phyloP scores from a whole-genome alignment of 2,329 filamentous ascomycete genomes.

The Clathrospora elynae region DNA sequence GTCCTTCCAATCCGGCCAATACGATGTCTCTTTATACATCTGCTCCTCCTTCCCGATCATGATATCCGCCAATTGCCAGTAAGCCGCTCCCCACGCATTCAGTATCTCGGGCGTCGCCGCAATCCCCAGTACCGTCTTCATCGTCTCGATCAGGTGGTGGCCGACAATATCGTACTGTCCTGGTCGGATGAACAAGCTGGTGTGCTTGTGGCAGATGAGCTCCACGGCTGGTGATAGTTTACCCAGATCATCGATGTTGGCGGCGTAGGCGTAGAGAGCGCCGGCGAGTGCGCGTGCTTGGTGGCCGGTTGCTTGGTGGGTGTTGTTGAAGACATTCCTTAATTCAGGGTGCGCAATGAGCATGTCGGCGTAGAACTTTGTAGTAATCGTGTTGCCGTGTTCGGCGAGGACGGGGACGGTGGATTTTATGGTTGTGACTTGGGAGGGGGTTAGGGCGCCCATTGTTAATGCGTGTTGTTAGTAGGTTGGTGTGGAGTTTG shows the following conservation, averaged over 20 bases:
- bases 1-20: conserved; percentile 70
- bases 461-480: conserved; percentile 22
- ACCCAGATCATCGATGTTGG: conserved; percentile 71
- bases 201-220: conserved; percentile 78
- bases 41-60: conserved; percentile 69
- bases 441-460: conserved; percentile 61
- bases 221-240: conserved; percentile 63
- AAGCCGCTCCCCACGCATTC: conserved; percentile 72
- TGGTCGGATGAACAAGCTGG: conserved; percentile 68
- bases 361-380: conserved; percentile 74
- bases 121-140: conserved; percentile 67
- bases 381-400: conserved; percentile 71
- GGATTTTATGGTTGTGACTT: conserved; percentile 69
- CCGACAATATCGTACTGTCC: conserved; percentile 75
- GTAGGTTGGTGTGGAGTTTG: not conserved
- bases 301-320: conserved; percentile 69
- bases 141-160: conserved; percentile 69
- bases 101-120: conserved; percentile 69
- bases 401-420: conserved; percentile 71
- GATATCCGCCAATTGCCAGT: conserved; percentile 74
- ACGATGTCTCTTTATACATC: conserved; percentile 65
- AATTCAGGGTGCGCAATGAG: conserved; percentile 68
- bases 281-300: conserved; percentile 72
- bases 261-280: conserved; percentile 72
- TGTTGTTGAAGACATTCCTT: conserved; percentile 72